phyloP scores from a whole-genome alignment of 202 grass and related monocot species.

The Musa balbisiana region DNA sequence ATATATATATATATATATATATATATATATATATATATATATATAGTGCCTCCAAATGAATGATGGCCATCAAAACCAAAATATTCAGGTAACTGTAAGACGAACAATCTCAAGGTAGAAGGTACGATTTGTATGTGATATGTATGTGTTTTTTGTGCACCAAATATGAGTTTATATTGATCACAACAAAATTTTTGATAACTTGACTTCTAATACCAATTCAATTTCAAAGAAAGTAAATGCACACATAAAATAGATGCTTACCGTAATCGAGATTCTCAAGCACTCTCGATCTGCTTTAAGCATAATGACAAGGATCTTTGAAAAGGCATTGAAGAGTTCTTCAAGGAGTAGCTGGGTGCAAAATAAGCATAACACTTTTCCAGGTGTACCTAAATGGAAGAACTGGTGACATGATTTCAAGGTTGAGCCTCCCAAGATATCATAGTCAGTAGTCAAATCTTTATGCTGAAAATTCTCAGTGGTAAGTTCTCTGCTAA shows the following conservation, averaged over 20 bases:
- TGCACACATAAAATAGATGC: background rate
- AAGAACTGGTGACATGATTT: background rate
- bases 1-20: no score
- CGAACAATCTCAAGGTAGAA: no score
- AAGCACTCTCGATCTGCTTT: no score
- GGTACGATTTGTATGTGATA: background rate
- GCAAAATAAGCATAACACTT: background rate
- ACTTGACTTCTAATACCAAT: background rate
- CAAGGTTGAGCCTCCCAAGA: no score
- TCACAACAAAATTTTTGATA: no score
- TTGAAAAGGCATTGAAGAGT: background rate
- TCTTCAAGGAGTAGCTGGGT: no score
- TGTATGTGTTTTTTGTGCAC: background rate
- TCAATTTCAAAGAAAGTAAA: background rate
- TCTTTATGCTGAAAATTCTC: background rate
- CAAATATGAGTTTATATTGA: background rate
- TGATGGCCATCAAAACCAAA: no score
- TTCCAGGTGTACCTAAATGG: background rate
- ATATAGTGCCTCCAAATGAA: no score
- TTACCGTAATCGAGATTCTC: background rate
- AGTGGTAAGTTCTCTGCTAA: background rate
- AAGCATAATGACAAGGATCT: background rate
- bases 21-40: no score
- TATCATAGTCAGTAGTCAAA: background rate
- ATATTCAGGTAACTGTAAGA: no score